Evolutionary conservation across 768 basidiomycete genomes (phyloP).

Genomic region (Leccinum obscurum): DNA sequence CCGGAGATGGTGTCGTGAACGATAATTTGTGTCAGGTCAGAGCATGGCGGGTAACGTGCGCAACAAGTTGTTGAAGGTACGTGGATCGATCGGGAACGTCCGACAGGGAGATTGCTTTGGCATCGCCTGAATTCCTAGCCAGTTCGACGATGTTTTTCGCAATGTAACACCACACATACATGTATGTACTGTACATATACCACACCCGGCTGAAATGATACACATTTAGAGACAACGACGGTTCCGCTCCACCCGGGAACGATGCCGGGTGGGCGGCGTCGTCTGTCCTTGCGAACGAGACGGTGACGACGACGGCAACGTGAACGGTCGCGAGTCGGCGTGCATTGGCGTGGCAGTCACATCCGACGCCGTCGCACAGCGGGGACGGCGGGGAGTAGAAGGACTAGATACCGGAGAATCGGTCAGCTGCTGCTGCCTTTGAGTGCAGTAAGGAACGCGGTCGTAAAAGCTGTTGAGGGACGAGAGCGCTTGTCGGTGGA

Average conservation of each 20-base stretch:
- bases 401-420: slow-evolving; percentile 10
- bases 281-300: slow-evolving; percentile 13
- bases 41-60: slow-evolving; percentile 50
- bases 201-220: not conserved
- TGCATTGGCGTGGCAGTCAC: slow-evolving; percentile 5
- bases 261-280: slow-evolving; percentile 15
- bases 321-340: slow-evolving; percentile 6
- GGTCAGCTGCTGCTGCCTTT: not conserved
- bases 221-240: too few relatives aligned
- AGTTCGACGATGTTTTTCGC: too few relatives aligned
- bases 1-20: slow-evolving; percentile 58
- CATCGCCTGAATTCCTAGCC: too few relatives aligned
- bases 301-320: slow-evolving; percentile 4
- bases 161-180: too few relatives aligned
- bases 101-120: not conserved
- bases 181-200: not conserved
- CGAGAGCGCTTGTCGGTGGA: slow-evolving; percentile 14
- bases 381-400: slow-evolving; percentile 27
- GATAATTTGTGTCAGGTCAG: slow-evolving; percentile 17
- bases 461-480: not conserved
- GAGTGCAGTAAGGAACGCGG: slow-evolving; percentile 25
- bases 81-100: too few relatives aligned
- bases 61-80: slow-evolving; percentile 36
- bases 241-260: slow-evolving; percentile 10
- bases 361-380: not conserved